Conservation (phyloP, 1,284 basidiomycete genomes). For the Pascua sp. region DNA sequence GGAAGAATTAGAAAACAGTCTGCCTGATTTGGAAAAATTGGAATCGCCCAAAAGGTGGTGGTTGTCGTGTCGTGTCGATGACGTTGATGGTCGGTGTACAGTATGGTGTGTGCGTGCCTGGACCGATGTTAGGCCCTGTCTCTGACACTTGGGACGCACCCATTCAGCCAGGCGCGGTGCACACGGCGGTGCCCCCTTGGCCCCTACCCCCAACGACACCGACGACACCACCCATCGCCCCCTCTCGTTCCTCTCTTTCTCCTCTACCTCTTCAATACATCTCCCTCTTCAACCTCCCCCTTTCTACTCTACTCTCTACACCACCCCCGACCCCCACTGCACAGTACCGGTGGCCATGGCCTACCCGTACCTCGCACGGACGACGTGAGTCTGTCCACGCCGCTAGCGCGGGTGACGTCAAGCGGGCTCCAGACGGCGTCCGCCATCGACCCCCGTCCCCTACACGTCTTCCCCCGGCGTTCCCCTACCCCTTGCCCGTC, state of each 20-base stretch:
- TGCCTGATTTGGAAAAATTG: too few species aligned
- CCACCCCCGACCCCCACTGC: background rate
- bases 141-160: too few species aligned
- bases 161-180: too few species aligned
- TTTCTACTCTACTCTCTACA: background rate
- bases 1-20: too few species aligned
- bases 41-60: too few species aligned
- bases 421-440: background rate
- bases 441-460: background rate
- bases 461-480: background rate
- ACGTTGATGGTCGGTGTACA: too few species aligned
- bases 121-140: too few species aligned
- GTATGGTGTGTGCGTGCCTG: too few species aligned
- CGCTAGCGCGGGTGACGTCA: background rate
- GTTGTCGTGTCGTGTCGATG: too few species aligned
- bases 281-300: background rate
- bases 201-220: background rate
- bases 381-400: slow-evolving; percentile 33
- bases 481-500: background rate
- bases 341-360: slow-evolving; percentile 25
- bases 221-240: background rate
- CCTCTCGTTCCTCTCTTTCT: background rate
- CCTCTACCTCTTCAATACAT: background rate
- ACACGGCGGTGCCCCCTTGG: too few species aligned
- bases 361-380: slow-evolving; percentile 45